phyloP scores from a whole-genome alignment of 805 yeast species.

The Zygoascus ofunaensis region DNA sequence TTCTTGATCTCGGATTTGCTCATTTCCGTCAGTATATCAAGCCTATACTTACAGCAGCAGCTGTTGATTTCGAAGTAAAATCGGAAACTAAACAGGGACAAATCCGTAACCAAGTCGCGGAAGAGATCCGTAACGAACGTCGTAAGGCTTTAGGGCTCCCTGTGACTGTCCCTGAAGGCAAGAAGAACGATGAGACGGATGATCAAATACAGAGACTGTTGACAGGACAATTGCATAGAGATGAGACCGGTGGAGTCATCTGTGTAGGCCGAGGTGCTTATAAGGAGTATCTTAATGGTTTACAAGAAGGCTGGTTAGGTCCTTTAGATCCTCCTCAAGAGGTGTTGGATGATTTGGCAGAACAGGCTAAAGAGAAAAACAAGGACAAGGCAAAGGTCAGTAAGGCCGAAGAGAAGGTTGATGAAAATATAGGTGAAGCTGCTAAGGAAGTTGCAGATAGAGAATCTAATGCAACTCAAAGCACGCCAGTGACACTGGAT shows the following conservation, averaged over 20 bases:
- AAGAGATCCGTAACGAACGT: conserved; percentile 64
- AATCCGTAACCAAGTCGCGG: conserved; percentile 73
- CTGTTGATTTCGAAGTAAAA: conserved; percentile 70
- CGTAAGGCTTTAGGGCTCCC: conserved; percentile 30
- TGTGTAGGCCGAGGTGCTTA: conserved; percentile 94
- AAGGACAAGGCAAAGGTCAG: conserved; percentile 11
- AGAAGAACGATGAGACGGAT: background rate
- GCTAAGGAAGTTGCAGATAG: background rate
- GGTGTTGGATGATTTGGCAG: background rate
- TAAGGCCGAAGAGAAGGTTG: no score
- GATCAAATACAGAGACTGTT: conserved; percentile 27
- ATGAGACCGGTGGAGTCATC: conserved; percentile 68
- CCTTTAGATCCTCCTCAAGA: conserved; percentile 54
- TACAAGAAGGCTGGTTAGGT: conserved; percentile 92
- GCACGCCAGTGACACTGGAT: conserved; percentile 9
- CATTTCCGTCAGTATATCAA: conserved; percentile 73
- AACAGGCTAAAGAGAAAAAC: conserved; percentile 9
- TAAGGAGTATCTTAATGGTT: conserved; percentile 82
- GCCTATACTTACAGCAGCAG: conserved; percentile 77
- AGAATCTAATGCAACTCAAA: background rate
- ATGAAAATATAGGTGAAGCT: background rate
- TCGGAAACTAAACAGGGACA: conserved; percentile 84
- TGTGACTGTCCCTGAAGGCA: conserved; percentile 10
- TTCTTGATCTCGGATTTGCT: conserved; percentile 60
- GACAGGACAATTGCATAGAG: conserved; percentile 31